These are phyloP conservation scores for Amaranthus palmeri DNA, from an alignment of 148 eudicot genomes.

Conservation along the genomic window DNA sequence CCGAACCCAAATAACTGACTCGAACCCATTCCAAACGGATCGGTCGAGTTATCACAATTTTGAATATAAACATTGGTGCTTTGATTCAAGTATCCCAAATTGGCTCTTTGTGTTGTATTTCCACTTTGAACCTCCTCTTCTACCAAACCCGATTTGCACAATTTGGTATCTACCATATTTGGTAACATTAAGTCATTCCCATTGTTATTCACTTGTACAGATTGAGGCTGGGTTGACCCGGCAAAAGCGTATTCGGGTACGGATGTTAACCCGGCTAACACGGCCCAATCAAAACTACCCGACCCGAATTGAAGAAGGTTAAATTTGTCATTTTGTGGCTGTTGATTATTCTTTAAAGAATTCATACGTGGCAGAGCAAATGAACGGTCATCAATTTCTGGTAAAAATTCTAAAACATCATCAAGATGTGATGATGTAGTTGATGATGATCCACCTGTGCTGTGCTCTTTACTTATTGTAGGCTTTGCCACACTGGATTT, in stretches of 20 bases:
- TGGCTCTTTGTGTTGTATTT: constrained; percentile 28
- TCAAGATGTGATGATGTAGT: constrained; percentile 60
- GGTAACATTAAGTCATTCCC: constrained; percentile 28
- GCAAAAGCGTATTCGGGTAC: constrained; percentile 26
- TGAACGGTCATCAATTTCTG: constrained; percentile 41
- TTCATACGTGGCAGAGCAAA: constrained; percentile 37
- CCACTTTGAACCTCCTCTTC: constrained; percentile 67
- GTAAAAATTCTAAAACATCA: constrained; percentile 53
- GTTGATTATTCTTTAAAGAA: constrained; percentile 25
- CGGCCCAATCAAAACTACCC: constrained; percentile 52
- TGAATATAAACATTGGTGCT: constrained; percentile 24
- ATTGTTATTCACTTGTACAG: constrained; percentile 17
- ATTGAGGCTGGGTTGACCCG: constrained; percentile 26
- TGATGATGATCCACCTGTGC: constrained; percentile 37
- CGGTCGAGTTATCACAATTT: constrained; percentile 15
- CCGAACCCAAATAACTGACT: constrained; percentile 24
- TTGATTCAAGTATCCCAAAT: constrained; percentile 19
- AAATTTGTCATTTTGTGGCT: constrained; percentile 29
- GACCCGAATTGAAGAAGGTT: constrained; percentile 41
- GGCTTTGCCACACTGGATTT: constrained; percentile 45
- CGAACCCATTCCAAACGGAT: constrained; percentile 38
- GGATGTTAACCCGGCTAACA: constrained; percentile 35
- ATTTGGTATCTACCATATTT: constrained; percentile 3
- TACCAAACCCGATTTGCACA: constrained; percentile 2
- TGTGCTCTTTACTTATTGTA: constrained; percentile 30